Conservation (phyloP, 169 alveolate genomes). For the Amoebophrya sp. region DNA sequence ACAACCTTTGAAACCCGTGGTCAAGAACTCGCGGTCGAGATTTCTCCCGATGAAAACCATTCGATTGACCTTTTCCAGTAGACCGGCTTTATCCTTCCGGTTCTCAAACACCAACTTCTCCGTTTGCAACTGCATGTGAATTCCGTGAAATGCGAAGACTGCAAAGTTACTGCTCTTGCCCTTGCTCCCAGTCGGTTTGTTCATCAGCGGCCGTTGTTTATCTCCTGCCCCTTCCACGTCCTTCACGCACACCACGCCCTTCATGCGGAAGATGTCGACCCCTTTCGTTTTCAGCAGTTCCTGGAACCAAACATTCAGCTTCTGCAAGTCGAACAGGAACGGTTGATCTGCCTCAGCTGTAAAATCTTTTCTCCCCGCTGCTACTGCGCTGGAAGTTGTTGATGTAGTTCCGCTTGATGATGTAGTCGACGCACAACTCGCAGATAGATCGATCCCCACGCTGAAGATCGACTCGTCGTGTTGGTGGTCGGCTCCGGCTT, state of each 20-base stretch:
- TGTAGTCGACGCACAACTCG: no score
- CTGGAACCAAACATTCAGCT: not conserved
- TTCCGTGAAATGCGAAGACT: not conserved
- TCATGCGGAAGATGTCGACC: not conserved
- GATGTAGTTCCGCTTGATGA: no score
- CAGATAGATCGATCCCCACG: not conserved
- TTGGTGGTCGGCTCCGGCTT: slow-evolving; percentile 11
- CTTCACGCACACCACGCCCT: slow-evolving; percentile 32
- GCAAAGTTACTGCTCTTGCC: no score
- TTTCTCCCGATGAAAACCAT: not conserved
- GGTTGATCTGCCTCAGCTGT: no score
- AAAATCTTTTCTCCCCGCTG: no score
- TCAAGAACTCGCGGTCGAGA: not conserved
- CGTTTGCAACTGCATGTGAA: not conserved
- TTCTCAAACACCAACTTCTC: not conserved
- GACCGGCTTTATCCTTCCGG: not conserved
- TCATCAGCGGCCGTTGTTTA: no score
- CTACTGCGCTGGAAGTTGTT: no score
- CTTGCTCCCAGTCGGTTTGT: no score
- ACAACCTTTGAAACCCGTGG: not conserved
- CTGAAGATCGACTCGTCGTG: not conserved
- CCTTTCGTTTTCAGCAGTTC: not conserved
- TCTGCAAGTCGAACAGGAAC: not conserved
- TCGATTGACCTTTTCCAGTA: not conserved
- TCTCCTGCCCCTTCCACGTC: no score